Conservation (phyloP, 163 green algal genomes). For the Scenedesmus sp. region DNA sequence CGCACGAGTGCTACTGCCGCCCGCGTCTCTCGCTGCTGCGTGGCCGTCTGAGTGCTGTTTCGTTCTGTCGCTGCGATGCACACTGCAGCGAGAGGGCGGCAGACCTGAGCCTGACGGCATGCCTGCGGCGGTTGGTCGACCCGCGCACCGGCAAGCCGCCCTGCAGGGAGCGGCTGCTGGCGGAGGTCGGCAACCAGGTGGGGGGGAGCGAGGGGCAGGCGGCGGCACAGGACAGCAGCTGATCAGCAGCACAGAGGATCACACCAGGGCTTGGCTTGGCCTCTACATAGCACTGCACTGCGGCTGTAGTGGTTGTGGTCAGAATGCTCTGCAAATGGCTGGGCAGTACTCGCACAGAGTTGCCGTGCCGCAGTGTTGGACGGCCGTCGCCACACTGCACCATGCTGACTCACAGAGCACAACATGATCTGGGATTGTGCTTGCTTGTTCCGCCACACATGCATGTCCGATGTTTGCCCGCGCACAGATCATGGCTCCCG, state of each 20-base stretch:
- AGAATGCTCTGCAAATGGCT: too few species aligned
- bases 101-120: slow-evolving; percentile 45
- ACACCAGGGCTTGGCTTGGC: too few species aligned
- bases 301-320: too few species aligned
- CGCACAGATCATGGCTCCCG: slow-evolving; percentile 50
- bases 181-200: slow-evolving; percentile 52
- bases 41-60: neutral
- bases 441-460: neutral
- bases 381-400: too few species aligned
- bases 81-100: slow-evolving; percentile 31
- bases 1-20: too few species aligned
- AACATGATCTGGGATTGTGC: neutral
- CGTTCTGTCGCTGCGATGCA: neutral
- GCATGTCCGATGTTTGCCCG: neutral
- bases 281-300: too few species aligned
- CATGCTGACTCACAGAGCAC: too few species aligned
- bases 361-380: too few species aligned
- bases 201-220: neutral
- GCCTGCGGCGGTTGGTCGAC: slow-evolving; percentile 38
- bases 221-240: too few species aligned
- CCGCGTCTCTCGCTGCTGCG: too few species aligned
- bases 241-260: too few species aligned
- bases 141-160: slow-evolving; percentile 36
- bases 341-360: too few species aligned
- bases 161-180: slow-evolving; percentile 36